Evolutionary conservation across 768 basidiomycete species (phyloP).

Genomic region (Leccinum obscurum): DNA sequence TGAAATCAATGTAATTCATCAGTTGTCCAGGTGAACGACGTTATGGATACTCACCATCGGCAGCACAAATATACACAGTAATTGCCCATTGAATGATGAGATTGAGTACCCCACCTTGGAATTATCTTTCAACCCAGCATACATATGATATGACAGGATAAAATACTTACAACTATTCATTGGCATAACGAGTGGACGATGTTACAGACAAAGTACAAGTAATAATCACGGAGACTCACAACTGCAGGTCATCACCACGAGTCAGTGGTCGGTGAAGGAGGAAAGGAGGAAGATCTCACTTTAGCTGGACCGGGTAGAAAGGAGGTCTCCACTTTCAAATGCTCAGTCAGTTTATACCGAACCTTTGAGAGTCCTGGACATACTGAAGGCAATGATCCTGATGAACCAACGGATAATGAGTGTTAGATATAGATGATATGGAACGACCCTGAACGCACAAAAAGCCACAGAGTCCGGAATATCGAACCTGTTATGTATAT

Average conservation of each 20-base stretch:
- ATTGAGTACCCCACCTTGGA: background rate
- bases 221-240: background rate
- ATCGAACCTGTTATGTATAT: background rate
- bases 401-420: too few species aligned
- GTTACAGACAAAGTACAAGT: background rate
- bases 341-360: background rate
- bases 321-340: too few species aligned
- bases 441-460: background rate
- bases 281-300: background rate
- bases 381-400: too few species aligned
- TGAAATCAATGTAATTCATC: background rate
- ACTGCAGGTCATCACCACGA: background rate
- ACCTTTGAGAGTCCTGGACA: too few species aligned
- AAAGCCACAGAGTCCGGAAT: background rate
- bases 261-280: background rate
- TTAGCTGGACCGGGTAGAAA: background rate
- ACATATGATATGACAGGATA: background rate
- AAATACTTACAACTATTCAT: background rate
- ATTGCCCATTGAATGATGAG: background rate
- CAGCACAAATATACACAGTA: background rate
- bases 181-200: background rate
- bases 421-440: too few species aligned
- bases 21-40: background rate
- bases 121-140: background rate
- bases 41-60: background rate